Evolutionary conservation across 441 rosid species (phyloP).

Genomic region (Gossypium schwendimanii): DNA sequence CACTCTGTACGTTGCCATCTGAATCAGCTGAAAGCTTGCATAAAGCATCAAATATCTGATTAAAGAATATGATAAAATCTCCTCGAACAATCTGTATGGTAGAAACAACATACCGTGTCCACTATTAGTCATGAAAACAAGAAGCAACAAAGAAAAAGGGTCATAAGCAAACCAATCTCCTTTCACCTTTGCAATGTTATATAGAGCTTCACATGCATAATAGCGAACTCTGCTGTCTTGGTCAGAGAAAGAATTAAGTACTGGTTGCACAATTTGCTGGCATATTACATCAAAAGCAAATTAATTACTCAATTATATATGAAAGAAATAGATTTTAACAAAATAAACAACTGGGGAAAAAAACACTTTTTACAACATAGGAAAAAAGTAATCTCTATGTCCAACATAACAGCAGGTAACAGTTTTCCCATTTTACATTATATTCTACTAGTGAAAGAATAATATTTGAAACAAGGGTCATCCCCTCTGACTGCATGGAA

Average conservation of each 20-base stretch:
- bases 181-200: constrained; percentile 95
- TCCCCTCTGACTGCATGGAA: neutral
- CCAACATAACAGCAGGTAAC: neutral
- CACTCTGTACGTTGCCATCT: constrained; percentile 96
- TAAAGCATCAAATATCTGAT: constrained; percentile 90
- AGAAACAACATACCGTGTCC: constrained; percentile 16
- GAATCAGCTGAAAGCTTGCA: constrained; percentile 98
- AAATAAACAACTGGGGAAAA: neutral
- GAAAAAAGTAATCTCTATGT: neutral
- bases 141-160: neutral
- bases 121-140: neutral
- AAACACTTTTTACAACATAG: neutral
- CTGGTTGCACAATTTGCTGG: constrained; percentile 98
- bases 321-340: neutral
- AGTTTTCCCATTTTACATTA: neutral
- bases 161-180: constrained; percentile 5
- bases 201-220: constrained; percentile 98
- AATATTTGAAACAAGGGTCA: neutral
- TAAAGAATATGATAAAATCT: constrained; percentile 91
- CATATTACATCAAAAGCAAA: constrained; percentile 23
- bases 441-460: neutral
- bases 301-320: constrained; percentile 8
- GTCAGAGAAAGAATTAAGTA: constrained; percentile 82
- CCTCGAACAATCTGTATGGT: constrained; percentile 88
- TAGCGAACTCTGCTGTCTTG: constrained; percentile 99